These are phyloP conservation scores for Alnus glutinosa DNA, from an alignment of 306 rosid species.

Conservation along the genomic window DNA sequence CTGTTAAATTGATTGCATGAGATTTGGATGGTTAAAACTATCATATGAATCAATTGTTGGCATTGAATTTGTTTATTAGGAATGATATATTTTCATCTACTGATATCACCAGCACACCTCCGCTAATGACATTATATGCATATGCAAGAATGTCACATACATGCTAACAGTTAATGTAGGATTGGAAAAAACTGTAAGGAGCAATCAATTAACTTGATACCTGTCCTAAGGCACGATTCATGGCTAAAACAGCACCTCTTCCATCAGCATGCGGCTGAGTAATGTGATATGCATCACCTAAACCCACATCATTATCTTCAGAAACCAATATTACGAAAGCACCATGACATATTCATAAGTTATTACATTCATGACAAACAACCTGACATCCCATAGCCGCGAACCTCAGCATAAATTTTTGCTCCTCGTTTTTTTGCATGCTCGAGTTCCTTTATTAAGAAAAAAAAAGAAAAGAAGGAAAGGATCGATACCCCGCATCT, in stretches of 20 bases:
- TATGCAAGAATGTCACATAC: not conserved
- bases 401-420: constrained; percentile 84
- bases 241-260: constrained; percentile 92
- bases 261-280: constrained; percentile 91
- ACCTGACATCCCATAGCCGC: constrained; percentile 99
- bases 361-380: constrained; percentile 20
- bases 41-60: constrained; percentile 3
- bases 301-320: constrained; percentile 25
- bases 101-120: not conserved
- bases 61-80: not conserved
- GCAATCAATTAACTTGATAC: constrained; percentile 36
- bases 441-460: constrained; percentile 66
- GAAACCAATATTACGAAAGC: constrained; percentile 23
- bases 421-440: constrained; percentile 86
- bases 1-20: not conserved
- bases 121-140: not conserved
- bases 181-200: constrained; percentile 8
- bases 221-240: constrained; percentile 84
- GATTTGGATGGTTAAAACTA: not conserved
- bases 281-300: constrained; percentile 93
- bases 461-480: not conserved
- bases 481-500: too few species aligned
- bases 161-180: constrained; percentile 18
- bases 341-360: constrained; percentile 20
- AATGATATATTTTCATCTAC: not conserved